A percentile compares a stretch with the other conserved stretches of the same genome.
Evolutionary conservation across 2,329 filamentous ascomycete species (phyloP).

Genomic region (Hymenotorrendiella dingleyae): DNA sequence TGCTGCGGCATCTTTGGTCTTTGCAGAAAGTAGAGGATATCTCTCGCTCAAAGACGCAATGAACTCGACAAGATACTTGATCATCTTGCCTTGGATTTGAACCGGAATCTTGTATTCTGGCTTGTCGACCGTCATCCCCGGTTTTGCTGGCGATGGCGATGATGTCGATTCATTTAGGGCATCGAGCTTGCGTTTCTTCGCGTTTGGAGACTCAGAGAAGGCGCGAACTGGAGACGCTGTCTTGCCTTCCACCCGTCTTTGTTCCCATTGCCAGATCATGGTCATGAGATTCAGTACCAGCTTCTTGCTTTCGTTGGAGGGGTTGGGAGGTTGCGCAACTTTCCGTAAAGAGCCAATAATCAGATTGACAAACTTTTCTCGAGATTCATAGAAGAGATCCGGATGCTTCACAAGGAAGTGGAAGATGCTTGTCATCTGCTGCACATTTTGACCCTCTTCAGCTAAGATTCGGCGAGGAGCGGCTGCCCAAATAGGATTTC

Average conservation of each 20-base stretch:
- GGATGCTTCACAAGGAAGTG: constrained; percentile 92
- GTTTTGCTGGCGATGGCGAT: constrained; percentile 48
- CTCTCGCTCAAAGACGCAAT: constrained; percentile 86
- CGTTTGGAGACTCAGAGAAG: constrained; percentile 63
- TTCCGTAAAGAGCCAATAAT: constrained; percentile 88
- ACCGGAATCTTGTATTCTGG: constrained; percentile 64
- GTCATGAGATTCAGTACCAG: constrained; percentile 86
- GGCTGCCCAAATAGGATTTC: constrained; percentile 80
- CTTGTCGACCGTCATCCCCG: constrained; percentile 41
- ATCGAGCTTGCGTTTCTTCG: constrained; percentile 72
- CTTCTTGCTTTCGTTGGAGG: constrained; percentile 87
- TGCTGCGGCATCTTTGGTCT: constrained; percentile 49
- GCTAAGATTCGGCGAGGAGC: constrained; percentile 85
- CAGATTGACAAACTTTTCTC: constrained; percentile 82
- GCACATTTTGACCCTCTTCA: constrained; percentile 90
- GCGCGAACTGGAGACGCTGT: constrained; percentile 35
- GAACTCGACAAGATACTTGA: constrained; percentile 94
- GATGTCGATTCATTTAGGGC: constrained; percentile 38
- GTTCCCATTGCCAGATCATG: constrained; percentile 89
- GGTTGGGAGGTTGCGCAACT: constrained; percentile 74
- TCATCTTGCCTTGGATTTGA: constrained; percentile 67
- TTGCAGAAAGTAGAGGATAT: constrained; percentile 68
- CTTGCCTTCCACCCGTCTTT: constrained; percentile 65
- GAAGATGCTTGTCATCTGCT: constrained; percentile 96
- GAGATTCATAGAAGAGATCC: constrained; percentile 87